phyloP scores from a whole-genome alignment of 106 monocot species.

The Hemerocallis citrina region DNA sequence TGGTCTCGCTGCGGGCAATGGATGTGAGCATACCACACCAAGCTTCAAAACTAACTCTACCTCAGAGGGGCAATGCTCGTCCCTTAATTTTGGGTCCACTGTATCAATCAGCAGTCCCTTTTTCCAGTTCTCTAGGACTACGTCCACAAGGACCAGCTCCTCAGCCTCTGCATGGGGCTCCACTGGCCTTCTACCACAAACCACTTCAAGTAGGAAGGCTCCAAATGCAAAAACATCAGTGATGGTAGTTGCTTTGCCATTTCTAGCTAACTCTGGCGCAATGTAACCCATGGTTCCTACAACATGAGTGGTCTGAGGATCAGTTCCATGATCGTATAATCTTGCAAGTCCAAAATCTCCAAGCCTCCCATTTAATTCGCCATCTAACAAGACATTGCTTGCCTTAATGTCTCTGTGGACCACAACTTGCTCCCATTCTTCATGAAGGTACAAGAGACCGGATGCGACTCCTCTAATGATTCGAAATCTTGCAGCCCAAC shows the following conservation, averaged over 20 bases:
- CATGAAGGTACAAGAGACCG: conserved; percentile 8
- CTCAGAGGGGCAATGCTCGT: neutral
- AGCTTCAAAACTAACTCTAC: conserved; percentile 18
- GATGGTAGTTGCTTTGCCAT: conserved; percentile 12
- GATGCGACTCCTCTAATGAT: conserved; percentile 7
- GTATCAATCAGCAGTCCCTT: neutral
- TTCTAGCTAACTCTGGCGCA: conserved; percentile 10
- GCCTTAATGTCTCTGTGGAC: conserved; percentile 19
- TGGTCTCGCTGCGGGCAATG: conserved; percentile 6
- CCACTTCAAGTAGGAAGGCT: conserved; percentile 13
- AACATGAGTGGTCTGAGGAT: conserved; percentile 15
- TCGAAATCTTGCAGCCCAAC: conserved; percentile 6
- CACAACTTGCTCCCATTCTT: conserved; percentile 14
- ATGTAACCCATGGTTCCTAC: conserved; percentile 19
- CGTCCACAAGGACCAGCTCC: conserved; percentile 13
- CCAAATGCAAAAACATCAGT: conserved; percentile 21
- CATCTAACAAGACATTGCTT: conserved; percentile 16
- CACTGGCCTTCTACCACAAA: conserved; percentile 12
- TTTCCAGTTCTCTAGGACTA: conserved; percentile 8
- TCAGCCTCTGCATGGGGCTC: neutral
- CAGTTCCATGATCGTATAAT: conserved; percentile 8
- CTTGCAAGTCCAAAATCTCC: conserved; percentile 14
- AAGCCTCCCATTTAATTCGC: conserved; percentile 13
- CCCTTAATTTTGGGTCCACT: conserved; percentile 1
- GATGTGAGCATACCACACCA: conserved; percentile 16